These are phyloP conservation scores for Clonostachys rhizophaga DNA, from an alignment of 2,329 filamentous ascomycete genomes.

Conservation along the genomic window DNA sequence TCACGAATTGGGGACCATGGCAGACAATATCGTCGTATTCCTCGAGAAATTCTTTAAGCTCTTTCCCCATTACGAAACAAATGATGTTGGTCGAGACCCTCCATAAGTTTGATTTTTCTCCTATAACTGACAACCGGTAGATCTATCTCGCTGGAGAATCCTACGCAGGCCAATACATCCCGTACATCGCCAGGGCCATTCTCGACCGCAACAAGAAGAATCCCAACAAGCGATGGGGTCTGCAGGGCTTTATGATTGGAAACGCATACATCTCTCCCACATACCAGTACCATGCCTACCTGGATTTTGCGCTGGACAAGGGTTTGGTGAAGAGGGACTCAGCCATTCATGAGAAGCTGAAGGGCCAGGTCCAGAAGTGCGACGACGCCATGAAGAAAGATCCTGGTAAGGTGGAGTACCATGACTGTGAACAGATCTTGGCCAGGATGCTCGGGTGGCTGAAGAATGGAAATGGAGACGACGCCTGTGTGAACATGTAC, in stretches of 20 bases:
- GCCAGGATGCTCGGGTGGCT: conserved; percentile 67
- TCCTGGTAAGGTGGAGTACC: conserved; percentile 55
- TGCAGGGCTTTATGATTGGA: conserved; percentile 85
- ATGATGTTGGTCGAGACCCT: conserved; percentile 70
- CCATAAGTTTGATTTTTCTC: too few species aligned
- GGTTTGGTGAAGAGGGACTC: conserved; percentile 67
- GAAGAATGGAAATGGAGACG: conserved; percentile 43
- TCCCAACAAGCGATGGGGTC: conserved; percentile 56
- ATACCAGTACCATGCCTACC: conserved; percentile 86
- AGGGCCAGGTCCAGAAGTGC: conserved; percentile 67
- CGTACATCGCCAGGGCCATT: conserved; percentile 91
- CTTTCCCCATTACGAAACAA: conserved; percentile 86
- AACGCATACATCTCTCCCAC: conserved; percentile 94
- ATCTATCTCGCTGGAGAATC: conserved; percentile 95
- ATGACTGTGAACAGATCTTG: conserved; percentile 73
- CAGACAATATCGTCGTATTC: conserved; percentile 80
- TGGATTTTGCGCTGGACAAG: conserved; percentile 75
- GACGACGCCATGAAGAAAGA: conserved; percentile 49
- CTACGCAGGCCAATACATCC: conserved; percentile 94
- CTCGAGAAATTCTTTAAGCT: conserved; percentile 86
- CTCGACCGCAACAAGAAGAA: conserved; percentile 73
- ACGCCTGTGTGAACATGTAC: conserved; percentile 90
- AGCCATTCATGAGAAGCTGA: conserved; percentile 58
- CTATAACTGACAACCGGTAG: conserved; percentile 38
- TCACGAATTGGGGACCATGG: conserved; percentile 83